These are phyloP conservation scores for Erythrobasidium hasegawianum DNA, from an alignment of 1,284 basidiomycete species.

Conservation along the genomic window DNA sequence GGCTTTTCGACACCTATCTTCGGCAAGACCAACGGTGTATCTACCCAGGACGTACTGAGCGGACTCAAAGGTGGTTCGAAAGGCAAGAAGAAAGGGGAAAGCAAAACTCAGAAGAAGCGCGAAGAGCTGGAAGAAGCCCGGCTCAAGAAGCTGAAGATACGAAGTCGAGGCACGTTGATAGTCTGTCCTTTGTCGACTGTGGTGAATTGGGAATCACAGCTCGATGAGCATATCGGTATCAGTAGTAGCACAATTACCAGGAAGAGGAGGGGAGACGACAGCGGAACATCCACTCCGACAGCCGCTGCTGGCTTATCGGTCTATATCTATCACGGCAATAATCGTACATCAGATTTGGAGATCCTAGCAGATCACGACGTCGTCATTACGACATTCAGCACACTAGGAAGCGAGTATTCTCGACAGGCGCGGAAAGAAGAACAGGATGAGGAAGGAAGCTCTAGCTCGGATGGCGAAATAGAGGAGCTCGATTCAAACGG, in stretches of 20 bases:
- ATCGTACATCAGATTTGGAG: conserved; percentile 74
- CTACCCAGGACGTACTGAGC: conserved; percentile 29
- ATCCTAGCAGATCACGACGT: conserved; percentile 91
- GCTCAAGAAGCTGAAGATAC: conserved; percentile 64
- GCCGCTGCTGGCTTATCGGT: conserved; percentile 58
- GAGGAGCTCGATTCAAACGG: conserved; percentile 40
- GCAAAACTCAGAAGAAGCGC: conserved; percentile 62
- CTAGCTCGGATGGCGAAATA: conserved; percentile 51
- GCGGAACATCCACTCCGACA: conserved; percentile 20
- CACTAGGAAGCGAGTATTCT: conserved; percentile 89
- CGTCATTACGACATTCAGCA: conserved; percentile 95
- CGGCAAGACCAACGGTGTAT: conserved; percentile 52
- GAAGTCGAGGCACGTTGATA: conserved; percentile 88
- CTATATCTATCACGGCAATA: conserved; percentile 93
- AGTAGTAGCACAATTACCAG: conserved; percentile 56
- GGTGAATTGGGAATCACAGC: conserved; percentile 98
- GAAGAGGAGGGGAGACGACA: conserved; percentile 40
- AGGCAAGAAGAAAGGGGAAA: conserved; percentile 58
- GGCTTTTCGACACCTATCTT: conserved; percentile 43
- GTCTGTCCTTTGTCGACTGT: conserved; percentile 95
- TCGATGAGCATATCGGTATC: conserved; percentile 87
- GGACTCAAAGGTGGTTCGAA: conserved; percentile 29
- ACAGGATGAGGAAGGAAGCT: conserved; percentile 48
- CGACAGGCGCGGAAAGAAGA: conserved; percentile 59
- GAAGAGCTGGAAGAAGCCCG: conserved; percentile 54